Evolutionary conservation across 2,329 filamentous ascomycete genomes (phyloP).

Genomic region (Cladosporium sp.): DNA sequence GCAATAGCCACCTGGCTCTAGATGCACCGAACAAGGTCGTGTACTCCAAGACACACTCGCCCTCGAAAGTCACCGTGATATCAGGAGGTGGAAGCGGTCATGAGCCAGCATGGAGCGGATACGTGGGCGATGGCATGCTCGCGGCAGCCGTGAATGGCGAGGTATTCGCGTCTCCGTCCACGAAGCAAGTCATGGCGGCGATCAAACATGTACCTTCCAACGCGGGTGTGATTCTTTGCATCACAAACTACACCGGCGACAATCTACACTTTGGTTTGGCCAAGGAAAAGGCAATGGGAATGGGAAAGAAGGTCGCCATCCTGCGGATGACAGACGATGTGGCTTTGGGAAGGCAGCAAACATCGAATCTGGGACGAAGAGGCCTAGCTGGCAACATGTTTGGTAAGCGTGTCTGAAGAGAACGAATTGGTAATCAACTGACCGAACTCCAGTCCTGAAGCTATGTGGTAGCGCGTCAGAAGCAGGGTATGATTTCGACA

Average conservation of each 20-base stretch:
- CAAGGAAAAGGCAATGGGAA: conserved; percentile 49
- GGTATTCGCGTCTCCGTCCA: conserved; percentile 52
- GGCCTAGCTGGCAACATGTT: conserved; percentile 53
- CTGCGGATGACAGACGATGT: conserved; percentile 54
- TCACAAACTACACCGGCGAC: conserved; percentile 54
- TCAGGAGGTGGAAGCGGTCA: conserved; percentile 53
- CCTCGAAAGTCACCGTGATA: conserved; percentile 48
- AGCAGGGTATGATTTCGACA: conserved; percentile 48
- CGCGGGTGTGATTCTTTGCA: conserved; percentile 51
- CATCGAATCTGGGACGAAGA: conserved; percentile 51
- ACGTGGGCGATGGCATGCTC: conserved; percentile 53
- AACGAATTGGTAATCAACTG: conserved; percentile 22
- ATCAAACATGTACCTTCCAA: conserved; percentile 50
- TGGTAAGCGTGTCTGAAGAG: conserved; percentile 6
- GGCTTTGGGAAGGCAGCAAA: conserved; percentile 51
- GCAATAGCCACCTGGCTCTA: conserved; percentile 49
- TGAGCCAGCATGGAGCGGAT: conserved; percentile 53
- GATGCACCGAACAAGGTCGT: conserved; percentile 53
- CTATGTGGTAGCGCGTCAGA: conserved; percentile 51
- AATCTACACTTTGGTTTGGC: conserved; percentile 54
- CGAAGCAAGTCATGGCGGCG: conserved; percentile 54
- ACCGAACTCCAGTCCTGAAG: conserved; percentile 46
- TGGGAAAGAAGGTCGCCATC: conserved; percentile 50
- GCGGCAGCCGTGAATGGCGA: conserved; percentile 52
- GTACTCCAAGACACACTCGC: conserved; percentile 48